Conservation (phyloP, 345 rosid species). For the Citrus sinensis region DVS_A1.0 CM039166.1:23605501-23606000, state of each 20-base stretch:
- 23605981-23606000: neutral
- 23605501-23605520: neutral
- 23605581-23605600: constrained; percentile 43
- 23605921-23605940: neutral
- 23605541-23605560: constrained; percentile 67
- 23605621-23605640: constrained; percentile 32
- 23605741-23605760: constrained; percentile 58
- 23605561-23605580: constrained; percentile 60
- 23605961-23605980: neutral
- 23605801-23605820: constrained; percentile 47
- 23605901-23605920: constrained; percentile 18
- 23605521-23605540: constrained; percentile 15
- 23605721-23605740: constrained; percentile 32
- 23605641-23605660: constrained; percentile 34
- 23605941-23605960: neutral
- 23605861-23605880: constrained; percentile 70
- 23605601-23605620: constrained; percentile 45
- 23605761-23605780: constrained; percentile 53
- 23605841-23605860: constrained; percentile 71
- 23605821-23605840: constrained; percentile 72
- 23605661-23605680: constrained; percentile 59
- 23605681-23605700: constrained; percentile 59
- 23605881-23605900: constrained; percentile 82
- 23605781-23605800: constrained; percentile 63
- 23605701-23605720: constrained; percentile 30